A percentile compares a stretch with the other conserved stretches of the same genome.
Evolutionary conservation across 305 asterid species (phyloP).

Genomic region (Plantago coronopus): DNA sequence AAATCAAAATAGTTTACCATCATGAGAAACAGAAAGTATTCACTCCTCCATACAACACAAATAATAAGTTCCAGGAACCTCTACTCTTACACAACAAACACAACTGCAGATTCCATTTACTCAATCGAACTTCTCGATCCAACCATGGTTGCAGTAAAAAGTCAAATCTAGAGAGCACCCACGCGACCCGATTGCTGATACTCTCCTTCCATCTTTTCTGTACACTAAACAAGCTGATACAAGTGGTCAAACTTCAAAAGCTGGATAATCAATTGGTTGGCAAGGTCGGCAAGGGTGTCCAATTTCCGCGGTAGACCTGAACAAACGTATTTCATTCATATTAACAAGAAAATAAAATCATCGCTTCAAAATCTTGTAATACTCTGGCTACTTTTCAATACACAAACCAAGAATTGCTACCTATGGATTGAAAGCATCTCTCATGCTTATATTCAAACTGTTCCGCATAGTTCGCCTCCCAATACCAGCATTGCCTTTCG

Average conservation of each 20-base stretch:
- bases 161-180: constrained; percentile 15
- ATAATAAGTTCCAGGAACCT: constrained; percentile 23
- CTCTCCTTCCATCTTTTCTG: constrained; percentile 23
- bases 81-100: constrained; percentile 18
- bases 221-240: constrained; percentile 16
- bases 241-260: neutral
- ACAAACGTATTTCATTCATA: constrained; percentile 1
- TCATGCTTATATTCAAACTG: constrained; percentile 91
- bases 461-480: constrained; percentile 98
- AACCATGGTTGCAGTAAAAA: constrained; percentile 1
- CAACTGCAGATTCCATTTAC: constrained; percentile 9
- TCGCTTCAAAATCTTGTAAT: neutral
- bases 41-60: constrained; percentile 12
- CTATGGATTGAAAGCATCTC: constrained; percentile 51
- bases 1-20: constrained; percentile 13
- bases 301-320: constrained; percentile 23
- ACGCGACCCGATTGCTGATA: constrained; percentile 17
- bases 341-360: neutral
- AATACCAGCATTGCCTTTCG: constrained; percentile 84
- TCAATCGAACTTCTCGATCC: constrained; percentile 11
- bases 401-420: constrained; percentile 14
- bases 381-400: neutral
- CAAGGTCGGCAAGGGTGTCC: constrained; percentile 16
- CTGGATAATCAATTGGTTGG: constrained; percentile 4
- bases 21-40: constrained; percentile 9